Conservation (phyloP, 2,329 filamentous ascomycete genomes). For the Talaromyces islandicus region DNA sequence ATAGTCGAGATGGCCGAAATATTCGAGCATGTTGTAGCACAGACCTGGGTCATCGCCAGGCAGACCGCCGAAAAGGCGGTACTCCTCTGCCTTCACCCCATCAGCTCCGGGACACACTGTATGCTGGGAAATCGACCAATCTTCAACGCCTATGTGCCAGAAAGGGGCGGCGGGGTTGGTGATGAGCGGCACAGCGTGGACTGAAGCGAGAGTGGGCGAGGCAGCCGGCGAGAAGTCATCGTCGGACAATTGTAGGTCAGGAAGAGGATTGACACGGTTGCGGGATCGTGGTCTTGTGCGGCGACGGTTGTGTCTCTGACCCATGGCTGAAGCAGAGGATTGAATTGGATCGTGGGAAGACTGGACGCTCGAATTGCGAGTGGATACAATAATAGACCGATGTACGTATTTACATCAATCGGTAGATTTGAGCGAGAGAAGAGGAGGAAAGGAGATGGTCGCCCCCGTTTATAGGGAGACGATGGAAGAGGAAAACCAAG, state of each 20-base stretch:
- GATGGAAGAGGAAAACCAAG: neutral
- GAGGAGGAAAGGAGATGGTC: neutral
- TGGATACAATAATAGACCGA: neutral
- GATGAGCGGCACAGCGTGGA: conserved; percentile 26
- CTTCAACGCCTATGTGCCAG: conserved; percentile 38
- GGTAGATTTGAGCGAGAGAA: no score
- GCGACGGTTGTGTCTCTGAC: conserved; percentile 43
- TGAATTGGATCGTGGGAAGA: neutral
- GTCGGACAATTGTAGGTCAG: conserved; percentile 10
- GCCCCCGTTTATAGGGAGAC: neutral
- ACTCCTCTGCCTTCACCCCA: conserved; percentile 35
- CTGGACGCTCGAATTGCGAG: neutral
- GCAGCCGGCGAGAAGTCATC: neutral
- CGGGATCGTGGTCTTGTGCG: conserved; percentile 36
- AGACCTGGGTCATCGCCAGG: conserved; percentile 39
- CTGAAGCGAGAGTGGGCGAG: conserved; percentile 7
- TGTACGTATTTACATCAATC: neutral
- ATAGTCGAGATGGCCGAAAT: conserved; percentile 45
- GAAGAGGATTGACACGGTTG: conserved; percentile 15
- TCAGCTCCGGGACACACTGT: conserved; percentile 21
- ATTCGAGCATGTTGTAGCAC: conserved; percentile 45
- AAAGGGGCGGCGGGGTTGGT: conserved; percentile 27
- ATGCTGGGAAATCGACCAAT: conserved; percentile 34
- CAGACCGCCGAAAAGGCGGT: conserved; percentile 41
- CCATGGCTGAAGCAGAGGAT: conserved; percentile 23